A percentile compares a stretch with the other conserved stretches of the same genome.
Evolutionary conservation across 257 asterid species (phyloP).

Genomic region (Nicotiana obtusifolia): DNA sequence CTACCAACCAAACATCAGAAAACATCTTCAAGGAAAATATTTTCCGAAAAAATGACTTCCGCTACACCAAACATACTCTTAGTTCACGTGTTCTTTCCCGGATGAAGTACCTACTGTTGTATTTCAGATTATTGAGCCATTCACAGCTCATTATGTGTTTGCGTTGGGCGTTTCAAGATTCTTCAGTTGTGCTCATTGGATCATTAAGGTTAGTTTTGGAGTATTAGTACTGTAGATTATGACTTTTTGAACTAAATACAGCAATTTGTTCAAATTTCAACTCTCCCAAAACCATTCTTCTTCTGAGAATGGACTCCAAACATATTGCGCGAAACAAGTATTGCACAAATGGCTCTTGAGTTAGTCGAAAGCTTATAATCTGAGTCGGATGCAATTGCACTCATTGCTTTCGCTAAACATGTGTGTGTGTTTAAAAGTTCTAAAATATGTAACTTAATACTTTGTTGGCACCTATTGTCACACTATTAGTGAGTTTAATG

Average conservation of each 20-base stretch:
- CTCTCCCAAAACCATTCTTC: background rate
- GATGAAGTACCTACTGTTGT: background rate
- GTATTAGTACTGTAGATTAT: background rate
- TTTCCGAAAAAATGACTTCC: too few species aligned
- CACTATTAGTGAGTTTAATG: background rate
- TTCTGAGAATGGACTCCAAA: background rate
- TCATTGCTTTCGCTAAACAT: background rate
- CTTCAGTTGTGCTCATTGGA: conserved; percentile 89
- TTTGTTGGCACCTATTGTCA: background rate
- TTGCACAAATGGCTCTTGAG: background rate
- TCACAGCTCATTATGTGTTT: conserved; percentile 84
- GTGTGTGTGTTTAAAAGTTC: background rate
- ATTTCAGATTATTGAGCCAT: conserved; percentile 81
- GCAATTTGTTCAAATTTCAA: background rate
- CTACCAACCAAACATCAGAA: too few species aligned
- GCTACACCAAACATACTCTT: background rate
- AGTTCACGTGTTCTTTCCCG: background rate
- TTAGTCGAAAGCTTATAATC: background rate
- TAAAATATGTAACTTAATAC: background rate
- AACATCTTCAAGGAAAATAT: too few species aligned
- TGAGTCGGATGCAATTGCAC: background rate
- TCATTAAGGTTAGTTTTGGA: conserved; percentile 59
- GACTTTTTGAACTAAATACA: background rate
- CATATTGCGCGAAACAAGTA: background rate
- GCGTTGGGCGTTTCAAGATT: conserved; percentile 87